These are phyloP conservation scores for Pichiaceae sp. DNA, from an alignment of 1,139 yeast genomes.

Conservation along the genomic window DNA sequence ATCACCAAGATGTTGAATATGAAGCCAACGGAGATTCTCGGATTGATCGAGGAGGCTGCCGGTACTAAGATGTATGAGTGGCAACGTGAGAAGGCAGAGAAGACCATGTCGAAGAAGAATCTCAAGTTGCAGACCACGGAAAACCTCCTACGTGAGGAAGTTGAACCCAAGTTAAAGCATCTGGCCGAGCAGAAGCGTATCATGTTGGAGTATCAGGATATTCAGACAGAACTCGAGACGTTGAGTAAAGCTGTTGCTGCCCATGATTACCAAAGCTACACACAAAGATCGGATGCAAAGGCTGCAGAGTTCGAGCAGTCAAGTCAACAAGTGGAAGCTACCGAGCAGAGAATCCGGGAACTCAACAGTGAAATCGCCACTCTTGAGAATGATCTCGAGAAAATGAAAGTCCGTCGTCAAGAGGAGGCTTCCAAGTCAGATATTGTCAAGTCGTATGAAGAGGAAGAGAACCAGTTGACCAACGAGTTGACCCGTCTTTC, in stretches of 20 bases:
- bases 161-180: constrained; percentile 85
- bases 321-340: constrained; percentile 1
- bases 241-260: constrained; percentile 69
- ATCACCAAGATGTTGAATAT: constrained; percentile 94
- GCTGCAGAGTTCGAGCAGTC: constrained; percentile 24
- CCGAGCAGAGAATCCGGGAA: neutral
- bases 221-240: constrained; percentile 74
- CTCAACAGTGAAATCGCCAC: constrained; percentile 45
- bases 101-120: constrained; percentile 84
- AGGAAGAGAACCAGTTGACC: constrained; percentile 44
- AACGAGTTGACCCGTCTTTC: constrained; percentile 63
- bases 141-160: constrained; percentile 69
- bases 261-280: constrained; percentile 51
- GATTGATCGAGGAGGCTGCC: constrained; percentile 95
- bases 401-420: constrained; percentile 47
- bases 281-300: constrained; percentile 29
- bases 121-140: constrained; percentile 40
- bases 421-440: constrained; percentile 58
- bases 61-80: constrained; percentile 96
- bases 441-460: constrained; percentile 52
- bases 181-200: constrained; percentile 73
- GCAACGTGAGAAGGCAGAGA: constrained; percentile 83
- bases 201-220: constrained; percentile 79
- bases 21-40: constrained; percentile 85
- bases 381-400: constrained; percentile 54